Percentiles rank a stretch among this genome's conserved stretches.
Evolutionary conservation across 495 filamentous ascomycete species (phyloP).

Genomic region (Margaritispora aquatica): DNA sequence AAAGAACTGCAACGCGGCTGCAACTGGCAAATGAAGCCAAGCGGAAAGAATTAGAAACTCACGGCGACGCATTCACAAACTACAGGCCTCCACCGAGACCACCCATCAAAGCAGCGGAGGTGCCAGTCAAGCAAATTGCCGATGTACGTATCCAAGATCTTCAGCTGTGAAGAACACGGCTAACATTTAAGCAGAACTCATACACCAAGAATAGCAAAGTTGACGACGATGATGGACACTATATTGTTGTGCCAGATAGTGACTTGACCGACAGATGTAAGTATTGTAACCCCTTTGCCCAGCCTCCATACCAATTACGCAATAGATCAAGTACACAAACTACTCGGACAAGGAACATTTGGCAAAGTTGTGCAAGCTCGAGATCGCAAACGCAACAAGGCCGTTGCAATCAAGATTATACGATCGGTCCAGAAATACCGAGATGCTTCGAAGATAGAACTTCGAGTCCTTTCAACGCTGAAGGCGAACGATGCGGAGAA

Average conservation of each 20-base stretch:
- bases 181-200: slow-evolving; percentile 32
- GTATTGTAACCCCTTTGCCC: slow-evolving; percentile 23
- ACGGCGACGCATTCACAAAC: slow-evolving; percentile 63
- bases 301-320: slow-evolving; percentile 23
- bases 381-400: slow-evolving; percentile 65
- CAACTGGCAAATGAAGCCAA: slow-evolving; percentile 77
- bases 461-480: slow-evolving; percentile 85
- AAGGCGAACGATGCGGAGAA: slow-evolving; percentile 86
- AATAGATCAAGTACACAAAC: slow-evolving; percentile 75
- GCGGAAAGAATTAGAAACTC: slow-evolving; percentile 58
- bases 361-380: slow-evolving; percentile 94
- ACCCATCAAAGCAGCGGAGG: slow-evolving; percentile 86
- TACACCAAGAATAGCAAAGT: slow-evolving; percentile 51
- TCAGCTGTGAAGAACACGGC: no score
- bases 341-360: slow-evolving; percentile 95
- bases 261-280: slow-evolving; percentile 84
- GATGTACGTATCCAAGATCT: slow-evolving; percentile 60
- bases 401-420: slow-evolving; percentile 95
- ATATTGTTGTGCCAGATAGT: slow-evolving; percentile 79
- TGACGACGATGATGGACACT: slow-evolving; percentile 96
- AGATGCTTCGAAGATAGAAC: slow-evolving; percentile 92
- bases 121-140: slow-evolving; percentile 70
- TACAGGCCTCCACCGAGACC: slow-evolving; percentile 85
- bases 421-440: slow-evolving; percentile 97
- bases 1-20: slow-evolving; percentile 69